Evolutionary conservation across 2,329 filamentous ascomycete species (phyloP).

Genomic region (Ramichloridium luteum): DNA sequence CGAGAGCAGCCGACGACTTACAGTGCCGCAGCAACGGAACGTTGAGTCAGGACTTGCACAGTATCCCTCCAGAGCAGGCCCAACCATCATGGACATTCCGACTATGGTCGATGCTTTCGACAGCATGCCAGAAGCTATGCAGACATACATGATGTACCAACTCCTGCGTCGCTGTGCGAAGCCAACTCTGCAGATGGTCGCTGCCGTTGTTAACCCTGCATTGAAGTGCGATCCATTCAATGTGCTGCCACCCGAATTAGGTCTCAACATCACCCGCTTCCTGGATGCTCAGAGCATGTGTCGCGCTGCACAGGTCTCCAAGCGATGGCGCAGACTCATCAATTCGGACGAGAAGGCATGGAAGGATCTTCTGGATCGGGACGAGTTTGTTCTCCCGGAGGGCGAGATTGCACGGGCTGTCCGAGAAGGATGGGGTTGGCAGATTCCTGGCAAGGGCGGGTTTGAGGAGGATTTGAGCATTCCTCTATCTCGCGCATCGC

Average conservation of each 20-base stretch:
- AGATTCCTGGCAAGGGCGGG: conserved; percentile 59
- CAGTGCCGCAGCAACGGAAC: background rate
- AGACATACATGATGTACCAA: conserved; percentile 95
- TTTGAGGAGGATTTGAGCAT: conserved; percentile 71
- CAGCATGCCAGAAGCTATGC: conserved; percentile 78
- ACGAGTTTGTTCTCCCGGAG: conserved; percentile 65
- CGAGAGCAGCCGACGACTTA: conserved; percentile 2
- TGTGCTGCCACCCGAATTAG: conserved; percentile 73
- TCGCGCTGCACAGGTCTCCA: conserved; percentile 83
- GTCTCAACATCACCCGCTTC: conserved; percentile 75
- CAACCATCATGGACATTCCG: conserved; percentile 61
- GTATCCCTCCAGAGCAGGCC: conserved; percentile 8
- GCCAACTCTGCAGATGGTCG: conserved; percentile 77
- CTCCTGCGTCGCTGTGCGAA: conserved; percentile 78
- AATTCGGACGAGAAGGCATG: conserved; percentile 91
- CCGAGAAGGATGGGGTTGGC: conserved; percentile 92
- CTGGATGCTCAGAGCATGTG: conserved; percentile 79
- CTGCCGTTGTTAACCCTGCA: conserved; percentile 82
- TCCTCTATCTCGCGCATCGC: conserved; percentile 19
- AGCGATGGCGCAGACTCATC: conserved; percentile 80
- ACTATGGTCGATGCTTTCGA: conserved; percentile 83
- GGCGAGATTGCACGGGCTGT: conserved; percentile 82
- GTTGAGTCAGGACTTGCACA: conserved; percentile 1
- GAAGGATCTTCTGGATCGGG: conserved; percentile 80
- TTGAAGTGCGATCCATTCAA: conserved; percentile 87